Evolutionary conservation across 768 basidiomycete species (phyloP), one percentile per base, ranked within the genome.

Genomic region (Lyophyllum semitale): DNA sequence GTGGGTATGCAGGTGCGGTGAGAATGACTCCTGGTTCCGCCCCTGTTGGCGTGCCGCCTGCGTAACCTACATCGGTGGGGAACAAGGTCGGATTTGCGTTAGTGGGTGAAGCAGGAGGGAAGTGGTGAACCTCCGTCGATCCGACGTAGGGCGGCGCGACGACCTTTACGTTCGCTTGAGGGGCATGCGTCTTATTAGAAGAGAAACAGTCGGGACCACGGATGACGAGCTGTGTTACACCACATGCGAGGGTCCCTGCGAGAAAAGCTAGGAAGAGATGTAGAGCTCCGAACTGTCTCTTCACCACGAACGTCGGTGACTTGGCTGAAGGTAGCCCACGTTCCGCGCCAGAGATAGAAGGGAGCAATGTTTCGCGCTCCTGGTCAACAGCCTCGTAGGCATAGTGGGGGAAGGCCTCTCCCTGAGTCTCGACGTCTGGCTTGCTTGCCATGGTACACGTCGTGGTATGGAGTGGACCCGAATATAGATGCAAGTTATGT

Each of bases 21-120:
- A 78, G 79, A 26, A 93, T 80, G 32, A 91, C 72, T 2, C 78
- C 89, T 1, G 90, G 77, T 63, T 92, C 90, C 8, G 86, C 90
- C 17, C 90, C 90, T 0, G 90, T 94, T 0, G 89, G 88, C 1
- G 91, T 93, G 22, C 75, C 78, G 15, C 92, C 92, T 2, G 87
- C 76, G 66, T 92, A 85, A 33, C 92, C 92, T 3, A 94, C 85
- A 61, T 84, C 62, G 27, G 89, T 81, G 4, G 92, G 92, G 68
- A 94, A 94, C 25, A 89, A 61, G 0, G 86, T 81, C 0, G 91
- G 88, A 59, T 80, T 79, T 8, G 73, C 77, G 61, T 93, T 93
- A 17, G 89, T 91, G 0, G 91, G 89, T 6, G 81, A 79, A 0
- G 82, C 60, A 0, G 92, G 91, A 8, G 92, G 92, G 67, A 81